phyloP scores from a whole-genome alignment of 441 rosid species.

The Bocquillonia castaneifolia region DNA sequence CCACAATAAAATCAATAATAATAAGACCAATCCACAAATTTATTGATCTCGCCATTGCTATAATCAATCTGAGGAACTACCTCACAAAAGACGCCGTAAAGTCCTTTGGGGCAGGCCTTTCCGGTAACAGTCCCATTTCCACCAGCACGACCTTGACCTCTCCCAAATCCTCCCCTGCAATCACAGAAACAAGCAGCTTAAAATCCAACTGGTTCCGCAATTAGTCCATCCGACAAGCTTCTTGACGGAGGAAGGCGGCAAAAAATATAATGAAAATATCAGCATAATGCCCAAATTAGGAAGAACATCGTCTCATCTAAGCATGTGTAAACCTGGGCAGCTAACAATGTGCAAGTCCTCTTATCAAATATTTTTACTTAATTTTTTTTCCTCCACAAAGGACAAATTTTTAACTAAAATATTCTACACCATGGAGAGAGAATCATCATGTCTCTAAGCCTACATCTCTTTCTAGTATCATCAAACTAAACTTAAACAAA shows the following conservation, averaged over 20 bases:
- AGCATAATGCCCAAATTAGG: slow-evolving; percentile 7
- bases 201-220: slow-evolving; percentile 19
- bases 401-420: not conserved
- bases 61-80: slow-evolving; percentile 30
- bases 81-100: slow-evolving; percentile 81
- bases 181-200: slow-evolving; percentile 15
- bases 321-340: not conserved
- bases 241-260: not conserved
- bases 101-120: slow-evolving; percentile 83
- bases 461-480: not conserved
- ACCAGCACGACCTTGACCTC: slow-evolving; percentile 57
- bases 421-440: not conserved
- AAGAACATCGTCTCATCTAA: not conserved
- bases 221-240: slow-evolving; percentile 10
- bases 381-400: too few relatives aligned
- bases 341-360: not conserved
- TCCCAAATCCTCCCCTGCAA: slow-evolving; percentile 76
- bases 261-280: slow-evolving; percentile 5
- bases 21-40: too few relatives aligned
- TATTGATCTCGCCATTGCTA: not conserved
- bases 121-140: slow-evolving; percentile 81
- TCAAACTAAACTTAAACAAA: not conserved
- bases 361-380: not conserved
- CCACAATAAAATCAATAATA: too few relatives aligned
- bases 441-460: not conserved